phyloP scores from a whole-genome alignment of 2,329 filamentous ascomycete genomes.

The Stachybotrys chartarum region DNA sequence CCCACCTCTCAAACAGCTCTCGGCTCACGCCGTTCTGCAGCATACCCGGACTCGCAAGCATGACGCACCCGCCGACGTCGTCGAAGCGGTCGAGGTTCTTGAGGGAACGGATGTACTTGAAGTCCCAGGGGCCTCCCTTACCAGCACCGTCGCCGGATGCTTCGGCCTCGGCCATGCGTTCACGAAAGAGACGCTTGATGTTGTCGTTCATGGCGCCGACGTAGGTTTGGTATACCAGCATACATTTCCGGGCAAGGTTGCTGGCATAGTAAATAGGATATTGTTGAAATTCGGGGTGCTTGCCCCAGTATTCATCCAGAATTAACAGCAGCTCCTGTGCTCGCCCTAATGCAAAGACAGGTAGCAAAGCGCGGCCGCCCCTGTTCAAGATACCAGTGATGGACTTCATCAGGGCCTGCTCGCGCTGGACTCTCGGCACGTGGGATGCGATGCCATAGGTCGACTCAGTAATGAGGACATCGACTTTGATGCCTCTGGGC shows the following conservation, averaged over 20 bases:
- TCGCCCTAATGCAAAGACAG: conserved; percentile 88
- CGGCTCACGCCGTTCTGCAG: conserved; percentile 92
- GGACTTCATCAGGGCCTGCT: conserved; percentile 90
- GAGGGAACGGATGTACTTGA: conserved; percentile 85
- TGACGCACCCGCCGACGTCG: conserved; percentile 90
- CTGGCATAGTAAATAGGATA: conserved; percentile 97
- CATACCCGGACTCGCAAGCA: conserved; percentile 98
- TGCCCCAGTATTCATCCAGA: conserved; percentile 92
- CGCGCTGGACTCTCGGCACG: conserved; percentile 81
- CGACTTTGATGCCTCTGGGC: conserved; percentile 81
- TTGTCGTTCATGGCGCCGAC: conserved; percentile 99
- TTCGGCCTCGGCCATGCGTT: conserved; percentile 86
- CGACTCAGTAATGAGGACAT: conserved; percentile 94
- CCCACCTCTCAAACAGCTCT: conserved; percentile 90
- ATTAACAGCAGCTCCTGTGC: conserved; percentile 93
- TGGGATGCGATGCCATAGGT: conserved; percentile 96
- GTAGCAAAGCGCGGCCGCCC: conserved; percentile 86
- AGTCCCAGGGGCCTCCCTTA: conserved; percentile 91
- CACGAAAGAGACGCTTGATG: conserved; percentile 90
- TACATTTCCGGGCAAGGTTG: conserved; percentile 90
- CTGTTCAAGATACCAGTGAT: conserved; percentile 87
- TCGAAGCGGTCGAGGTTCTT: conserved; percentile 94
- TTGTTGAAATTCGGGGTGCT: conserved; percentile 80
- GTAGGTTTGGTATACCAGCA: conserved; percentile 98
- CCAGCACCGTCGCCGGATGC: conserved; percentile 65